A percentile compares a stretch with the other conserved stretches of the same genome.
These are phyloP conservation scores for Xylaria venustula DNA, from an alignment of 495 filamentous ascomycete genomes.

Conservation along the genomic window DNA sequence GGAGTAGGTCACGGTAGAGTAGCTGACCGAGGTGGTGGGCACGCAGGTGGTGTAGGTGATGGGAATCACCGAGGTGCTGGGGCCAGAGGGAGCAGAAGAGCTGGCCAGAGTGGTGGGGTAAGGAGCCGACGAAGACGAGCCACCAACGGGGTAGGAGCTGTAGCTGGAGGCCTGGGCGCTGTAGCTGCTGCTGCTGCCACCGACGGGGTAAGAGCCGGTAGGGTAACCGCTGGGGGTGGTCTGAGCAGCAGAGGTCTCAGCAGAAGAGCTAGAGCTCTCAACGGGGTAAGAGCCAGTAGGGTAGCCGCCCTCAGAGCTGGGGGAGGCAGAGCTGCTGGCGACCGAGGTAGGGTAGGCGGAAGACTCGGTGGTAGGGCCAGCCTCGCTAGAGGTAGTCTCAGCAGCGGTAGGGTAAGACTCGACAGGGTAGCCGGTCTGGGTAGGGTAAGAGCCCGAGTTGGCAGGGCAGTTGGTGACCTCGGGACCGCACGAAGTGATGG, in stretches of 20 bases:
- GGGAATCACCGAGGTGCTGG: constrained; percentile 50
- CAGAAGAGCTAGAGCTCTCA: not conserved
- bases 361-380: constrained; percentile 16
- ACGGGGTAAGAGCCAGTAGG: constrained; percentile 4
- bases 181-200: constrained; percentile 8
- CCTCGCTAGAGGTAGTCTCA: constrained; percentile 26
- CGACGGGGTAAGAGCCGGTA: constrained; percentile 5
- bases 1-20: constrained; percentile 46
- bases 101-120: constrained; percentile 17
- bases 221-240: not conserved
- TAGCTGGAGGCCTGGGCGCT: not conserved
- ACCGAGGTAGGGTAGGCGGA: not conserved
- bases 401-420: constrained; percentile 38
- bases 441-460: constrained; percentile 22
- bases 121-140: constrained; percentile 17
- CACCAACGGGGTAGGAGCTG: not conserved
- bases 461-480: constrained; percentile 56
- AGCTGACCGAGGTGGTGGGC: constrained; percentile 46
- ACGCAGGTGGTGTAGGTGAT: constrained; percentile 34
- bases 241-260: constrained; percentile 2
- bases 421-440: constrained; percentile 16
- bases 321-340: constrained; percentile 14
- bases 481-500: constrained; percentile 54
- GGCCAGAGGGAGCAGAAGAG: constrained; percentile 11
- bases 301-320: constrained; percentile 8